A percentile compares a stretch with the other conserved stretches of the same genome.
These are phyloP conservation scores for Aspergillus niger DNA, from an alignment of 2,329 filamentous ascomycete genomes.

Conservation along the genomic window DNA sequence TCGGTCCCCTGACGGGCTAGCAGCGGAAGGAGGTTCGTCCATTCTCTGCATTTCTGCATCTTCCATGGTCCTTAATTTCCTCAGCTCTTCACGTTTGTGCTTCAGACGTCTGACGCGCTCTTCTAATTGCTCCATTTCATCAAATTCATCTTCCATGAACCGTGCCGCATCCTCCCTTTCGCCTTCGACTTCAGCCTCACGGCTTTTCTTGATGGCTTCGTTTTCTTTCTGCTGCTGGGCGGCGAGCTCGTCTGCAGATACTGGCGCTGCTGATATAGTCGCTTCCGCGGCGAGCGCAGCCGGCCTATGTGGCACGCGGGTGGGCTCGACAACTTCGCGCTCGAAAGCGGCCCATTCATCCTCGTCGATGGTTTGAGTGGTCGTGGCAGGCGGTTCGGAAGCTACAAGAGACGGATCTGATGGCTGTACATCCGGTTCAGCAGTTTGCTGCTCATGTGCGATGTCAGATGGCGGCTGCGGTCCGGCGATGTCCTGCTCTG, in stretches of 20 bases:
- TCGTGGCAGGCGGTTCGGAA: constrained; percentile 12
- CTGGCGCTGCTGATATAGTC: constrained; percentile 68
- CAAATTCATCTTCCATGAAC: constrained; percentile 74
- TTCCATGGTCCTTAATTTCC: constrained; percentile 42
- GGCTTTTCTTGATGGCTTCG: constrained; percentile 42
- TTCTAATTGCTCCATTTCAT: constrained; percentile 80
- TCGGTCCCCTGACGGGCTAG: constrained; percentile 28
- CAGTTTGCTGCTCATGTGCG: constrained; percentile 16
- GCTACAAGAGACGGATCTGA: constrained; percentile 12
- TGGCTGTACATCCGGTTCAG: constrained; percentile 9
- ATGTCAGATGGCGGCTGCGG: constrained; percentile 23
- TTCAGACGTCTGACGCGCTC: constrained; percentile 68
- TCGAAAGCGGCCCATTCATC: constrained; percentile 87
- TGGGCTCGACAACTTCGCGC: constrained; percentile 67
- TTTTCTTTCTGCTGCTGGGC: constrained; percentile 54
- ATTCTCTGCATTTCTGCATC: constrained; percentile 28
- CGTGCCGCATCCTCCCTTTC: constrained; percentile 75
- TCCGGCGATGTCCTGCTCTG: constrained; percentile 30
- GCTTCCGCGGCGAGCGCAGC: constrained; percentile 47
- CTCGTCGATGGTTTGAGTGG: constrained; percentile 60
- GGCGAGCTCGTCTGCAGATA: constrained; percentile 65
- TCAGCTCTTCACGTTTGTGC: constrained; percentile 69
- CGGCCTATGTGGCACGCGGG: constrained; percentile 34
- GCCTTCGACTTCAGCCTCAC: constrained; percentile 61
- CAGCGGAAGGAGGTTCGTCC: constrained; percentile 29